Evolutionary conservation across 139 green algal genomes (phyloP), one percentile per base, ranked within the genome.

Genomic region (Chara braunii): DNA sequence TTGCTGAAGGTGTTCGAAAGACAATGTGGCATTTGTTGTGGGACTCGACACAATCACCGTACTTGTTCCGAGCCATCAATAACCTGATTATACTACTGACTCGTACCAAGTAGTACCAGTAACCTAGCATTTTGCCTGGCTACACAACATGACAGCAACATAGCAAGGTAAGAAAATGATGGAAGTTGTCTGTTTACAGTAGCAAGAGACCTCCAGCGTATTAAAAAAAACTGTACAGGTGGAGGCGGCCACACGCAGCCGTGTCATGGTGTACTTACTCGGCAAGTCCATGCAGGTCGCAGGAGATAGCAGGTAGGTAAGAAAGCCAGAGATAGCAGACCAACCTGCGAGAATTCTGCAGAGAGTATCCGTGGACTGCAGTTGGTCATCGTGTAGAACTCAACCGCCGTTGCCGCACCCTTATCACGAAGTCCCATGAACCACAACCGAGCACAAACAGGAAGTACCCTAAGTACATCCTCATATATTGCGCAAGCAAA

Each of bases 291-390:
- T 5, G 3, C 24, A 62, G 8, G 36, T 11, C 3, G 37, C 14
- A 26, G 29, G 53, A 2, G 35, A 26, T 8, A 64, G 42, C 56
- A 4, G 55, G 44, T 28, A 2, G 42, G 50, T 14, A n/a, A n/a
- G n/a, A n/a, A n/a, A n/a, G 24, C 45, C 68, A 23, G 22, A 2
- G 23, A 48, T 24, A 18, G 23, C 9, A 23, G 24, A 33, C 18
- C 11, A 31, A 78, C 66, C 26, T 78, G 59, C 5, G 35, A 73
- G 12, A 95, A 77, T 77, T 96, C 90, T 0, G 68, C 62, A 0
- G 79, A 75, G n/a, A 97, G 68, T 71, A 96, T 75, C 34, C 67
- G 63, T 1, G 87, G 82, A 35, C 79, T 90, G 68, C 92, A 89
- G 6, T 59, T 50, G 6, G 53, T 63, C 12, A 70, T 58, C 1